phyloP scores from a whole-genome alignment of 1,284 basidiomycete species.

The Earliella scabrosa region DNA sequence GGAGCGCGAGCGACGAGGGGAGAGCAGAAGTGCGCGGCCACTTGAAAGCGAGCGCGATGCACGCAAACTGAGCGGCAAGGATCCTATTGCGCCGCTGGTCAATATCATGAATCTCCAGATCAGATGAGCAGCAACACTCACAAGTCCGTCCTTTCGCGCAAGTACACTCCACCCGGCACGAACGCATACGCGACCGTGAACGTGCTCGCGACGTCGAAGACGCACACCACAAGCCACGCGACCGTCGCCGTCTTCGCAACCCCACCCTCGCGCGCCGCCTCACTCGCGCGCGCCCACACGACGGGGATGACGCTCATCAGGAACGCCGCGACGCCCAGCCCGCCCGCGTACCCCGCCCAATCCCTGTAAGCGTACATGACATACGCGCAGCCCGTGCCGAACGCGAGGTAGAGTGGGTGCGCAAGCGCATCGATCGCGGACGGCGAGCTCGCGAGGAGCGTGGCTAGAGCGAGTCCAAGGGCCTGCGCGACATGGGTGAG shows the following conservation, averaged over 20 bases:
- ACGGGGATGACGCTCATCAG: constrained; percentile 67
- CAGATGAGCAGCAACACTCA: no score
- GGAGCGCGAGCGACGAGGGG: constrained; percentile 43
- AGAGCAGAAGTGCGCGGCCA: constrained; percentile 33
- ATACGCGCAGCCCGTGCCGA: constrained; percentile 56
- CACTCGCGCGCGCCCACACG: constrained; percentile 51
- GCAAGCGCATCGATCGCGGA: constrained; percentile 34
- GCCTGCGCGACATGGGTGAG: constrained; percentile 72
- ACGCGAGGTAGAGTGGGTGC: constrained; percentile 55
- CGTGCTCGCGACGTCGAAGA: constrained; percentile 74
- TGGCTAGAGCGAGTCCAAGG: constrained; percentile 55
- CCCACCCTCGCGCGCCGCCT: constrained; percentile 32
- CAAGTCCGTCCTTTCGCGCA: constrained; percentile 84
- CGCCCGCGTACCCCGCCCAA: constrained; percentile 81
- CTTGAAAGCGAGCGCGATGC: constrained; percentile 51
- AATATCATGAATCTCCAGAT: no score
- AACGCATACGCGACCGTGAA: constrained; percentile 93
- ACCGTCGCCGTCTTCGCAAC: constrained; percentile 55
- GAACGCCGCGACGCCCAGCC: constrained; percentile 71
- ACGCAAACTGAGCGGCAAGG: constrained; percentile 51
- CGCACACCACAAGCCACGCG: constrained; percentile 65
- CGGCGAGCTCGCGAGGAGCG: constrained; percentile 36
- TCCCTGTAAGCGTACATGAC: constrained; percentile 65
- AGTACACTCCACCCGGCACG: constrained; percentile 80
- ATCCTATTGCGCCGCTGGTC: no score